These are phyloP conservation scores for Chaetomium sp. DNA, from an alignment of 2,329 filamentous ascomycete genomes.

Conservation along the genomic window DNA sequence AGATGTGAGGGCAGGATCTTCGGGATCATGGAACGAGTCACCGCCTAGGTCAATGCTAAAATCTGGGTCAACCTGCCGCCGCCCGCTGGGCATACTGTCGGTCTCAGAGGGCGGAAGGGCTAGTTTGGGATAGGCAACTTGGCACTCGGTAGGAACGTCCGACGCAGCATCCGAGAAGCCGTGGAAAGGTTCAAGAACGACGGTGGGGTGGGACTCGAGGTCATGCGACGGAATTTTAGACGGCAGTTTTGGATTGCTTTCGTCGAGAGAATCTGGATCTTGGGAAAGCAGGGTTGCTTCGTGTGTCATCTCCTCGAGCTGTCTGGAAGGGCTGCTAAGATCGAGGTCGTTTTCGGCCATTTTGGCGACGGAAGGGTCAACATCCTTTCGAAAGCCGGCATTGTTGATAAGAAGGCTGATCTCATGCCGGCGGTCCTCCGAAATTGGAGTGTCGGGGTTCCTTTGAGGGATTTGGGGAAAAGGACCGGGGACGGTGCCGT, in stretches of 20 bases:
- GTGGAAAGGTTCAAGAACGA: slow-evolving; percentile 21
- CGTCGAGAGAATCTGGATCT: slow-evolving; percentile 1
- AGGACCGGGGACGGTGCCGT: slow-evolving; percentile 21
- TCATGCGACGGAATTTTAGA: slow-evolving; percentile 10
- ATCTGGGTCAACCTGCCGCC: slow-evolving; percentile 40
- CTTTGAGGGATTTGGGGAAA: slow-evolving; percentile 2
- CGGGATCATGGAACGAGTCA: slow-evolving; percentile 24
- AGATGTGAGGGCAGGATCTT: slow-evolving; percentile 3
- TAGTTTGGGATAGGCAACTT: slow-evolving; percentile 27
- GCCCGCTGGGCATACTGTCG: slow-evolving; percentile 41
- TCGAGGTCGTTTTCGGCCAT: slow-evolving; percentile 11
- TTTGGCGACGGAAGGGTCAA: slow-evolving; percentile 33
- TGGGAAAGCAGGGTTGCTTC: slow-evolving; percentile 5
- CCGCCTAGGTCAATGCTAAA: slow-evolving; percentile 32
- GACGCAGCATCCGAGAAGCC: slow-evolving; percentile 20
- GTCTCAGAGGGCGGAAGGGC: slow-evolving; percentile 31
- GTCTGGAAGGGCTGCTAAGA: slow-evolving; percentile 28
- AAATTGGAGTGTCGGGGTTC: slow-evolving; percentile 23
- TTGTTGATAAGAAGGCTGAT: slow-evolving; percentile 41
- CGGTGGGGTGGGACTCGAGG: slow-evolving; percentile 18
- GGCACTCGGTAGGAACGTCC: slow-evolving; percentile 14
- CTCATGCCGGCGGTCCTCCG: slow-evolving; percentile 30
- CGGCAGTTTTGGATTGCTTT: not conserved
- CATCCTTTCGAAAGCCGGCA: slow-evolving; percentile 40
- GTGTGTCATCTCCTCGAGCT: slow-evolving; percentile 25